Evolutionary conservation across 2,329 filamentous ascomycete species (phyloP).

Genomic region (Ophiostoma populinum): DNA sequence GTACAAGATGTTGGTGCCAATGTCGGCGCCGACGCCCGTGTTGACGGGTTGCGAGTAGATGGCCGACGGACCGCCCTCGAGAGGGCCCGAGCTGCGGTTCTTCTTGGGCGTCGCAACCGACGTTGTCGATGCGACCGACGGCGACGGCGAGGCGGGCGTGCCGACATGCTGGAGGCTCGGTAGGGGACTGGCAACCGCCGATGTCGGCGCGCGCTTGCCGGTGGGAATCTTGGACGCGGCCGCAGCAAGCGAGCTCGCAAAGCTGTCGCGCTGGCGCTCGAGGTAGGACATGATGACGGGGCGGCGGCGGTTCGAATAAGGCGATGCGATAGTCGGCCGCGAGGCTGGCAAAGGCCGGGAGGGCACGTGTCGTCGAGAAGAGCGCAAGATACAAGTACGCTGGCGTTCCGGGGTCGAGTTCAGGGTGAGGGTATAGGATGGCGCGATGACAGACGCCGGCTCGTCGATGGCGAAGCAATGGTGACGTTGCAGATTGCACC

Average conservation of each 20-base stretch:
- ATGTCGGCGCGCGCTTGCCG: slow-evolving; percentile 7
- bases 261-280: slow-evolving; percentile 45
- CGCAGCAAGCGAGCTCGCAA: slow-evolving; percentile 42
- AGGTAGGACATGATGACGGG: slow-evolving; percentile 30
- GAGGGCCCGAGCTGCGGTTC: slow-evolving; percentile 26
- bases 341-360: background rate
- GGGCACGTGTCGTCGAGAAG: too few species aligned
- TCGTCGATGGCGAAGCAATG: too few species aligned
- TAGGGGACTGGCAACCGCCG: slow-evolving; percentile 34
- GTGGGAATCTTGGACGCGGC: slow-evolving; percentile 45
- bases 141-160: slow-evolving; percentile 43
- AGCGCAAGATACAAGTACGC: too few species aligned
- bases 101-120: slow-evolving; percentile 42
- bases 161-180: slow-evolving; percentile 34
- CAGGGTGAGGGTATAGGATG: too few species aligned
- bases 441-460: too few species aligned
- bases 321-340: background rate
- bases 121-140: slow-evolving; percentile 33
- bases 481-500: too few species aligned
- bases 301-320: too few species aligned
- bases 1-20: slow-evolving; percentile 77
- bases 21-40: slow-evolving; percentile 59
- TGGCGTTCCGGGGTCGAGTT: too few species aligned
- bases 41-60: slow-evolving; percentile 64
- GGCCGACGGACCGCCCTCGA: slow-evolving; percentile 14